Percentiles rank a stretch among this genome's conserved stretches.
These are phyloP conservation scores for Neoascochyta sp. DNA, from an alignment of 2,329 filamentous ascomycete genomes.

Conservation along the genomic window DNA sequence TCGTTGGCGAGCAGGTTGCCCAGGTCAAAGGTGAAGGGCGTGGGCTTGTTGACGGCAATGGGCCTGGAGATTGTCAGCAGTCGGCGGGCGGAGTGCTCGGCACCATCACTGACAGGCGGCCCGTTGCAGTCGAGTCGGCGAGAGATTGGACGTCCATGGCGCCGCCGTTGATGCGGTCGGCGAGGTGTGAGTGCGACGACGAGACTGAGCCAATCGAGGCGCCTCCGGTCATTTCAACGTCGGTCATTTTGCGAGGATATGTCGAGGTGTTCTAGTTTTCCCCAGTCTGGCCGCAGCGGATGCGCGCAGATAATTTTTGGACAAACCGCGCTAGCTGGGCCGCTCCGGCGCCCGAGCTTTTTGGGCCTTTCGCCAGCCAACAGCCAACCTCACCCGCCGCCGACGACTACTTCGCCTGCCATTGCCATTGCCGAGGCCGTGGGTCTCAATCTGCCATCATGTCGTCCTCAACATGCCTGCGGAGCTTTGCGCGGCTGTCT, in stretches of 20 bases:
- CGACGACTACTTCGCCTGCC: constrained; percentile 15
- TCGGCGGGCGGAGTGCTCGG: too few species aligned
- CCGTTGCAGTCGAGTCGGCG: constrained; percentile 32
- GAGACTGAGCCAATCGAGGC: constrained; percentile 17
- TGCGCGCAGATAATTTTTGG: constrained; percentile 18
- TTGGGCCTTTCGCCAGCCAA: too few species aligned
- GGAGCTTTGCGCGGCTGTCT: constrained; percentile 30
- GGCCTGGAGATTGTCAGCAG: constrained; percentile 25
- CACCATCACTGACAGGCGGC: constrained; percentile 33
- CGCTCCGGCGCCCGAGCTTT: constrained; percentile 22
- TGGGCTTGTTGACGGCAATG: constrained; percentile 62
- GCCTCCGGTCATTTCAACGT: constrained; percentile 32
- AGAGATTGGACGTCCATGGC: constrained; percentile 36
- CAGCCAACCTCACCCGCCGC: constrained; percentile 12
- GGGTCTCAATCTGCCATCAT: constrained; percentile 25
- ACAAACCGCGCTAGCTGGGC: constrained; percentile 3
- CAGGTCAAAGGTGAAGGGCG: constrained; percentile 88
- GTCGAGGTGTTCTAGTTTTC: too few species aligned
- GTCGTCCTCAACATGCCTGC: constrained; percentile 32
- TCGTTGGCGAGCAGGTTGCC: constrained; percentile 82
- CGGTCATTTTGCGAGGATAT: constrained; percentile 16
- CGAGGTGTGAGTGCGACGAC: constrained; percentile 26
- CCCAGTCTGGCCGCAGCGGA: too few species aligned
- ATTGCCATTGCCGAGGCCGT: constrained; percentile 25
- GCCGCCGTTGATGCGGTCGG: constrained; percentile 28